Conservation (phyloP, 805 yeast species). For the Wickerhamiella spandovensis region DNA sequence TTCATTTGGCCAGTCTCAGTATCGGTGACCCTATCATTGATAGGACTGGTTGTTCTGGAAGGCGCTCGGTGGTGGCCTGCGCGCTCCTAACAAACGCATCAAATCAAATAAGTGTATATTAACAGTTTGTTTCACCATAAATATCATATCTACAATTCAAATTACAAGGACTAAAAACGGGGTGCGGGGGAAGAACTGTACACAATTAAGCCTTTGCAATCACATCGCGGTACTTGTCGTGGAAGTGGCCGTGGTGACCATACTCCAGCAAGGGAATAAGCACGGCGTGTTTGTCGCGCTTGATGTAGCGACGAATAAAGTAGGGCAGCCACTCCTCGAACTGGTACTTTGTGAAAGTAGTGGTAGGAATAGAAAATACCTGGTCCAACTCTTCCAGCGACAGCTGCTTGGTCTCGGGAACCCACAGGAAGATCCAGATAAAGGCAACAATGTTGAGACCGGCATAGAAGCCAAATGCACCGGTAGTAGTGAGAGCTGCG, state of each 20-base stretch:
- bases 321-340: constrained; percentile 14
- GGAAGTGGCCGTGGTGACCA: not conserved
- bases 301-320: not conserved
- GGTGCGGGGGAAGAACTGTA: no score
- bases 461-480: constrained; percentile 82
- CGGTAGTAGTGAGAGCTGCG: constrained; percentile 56
- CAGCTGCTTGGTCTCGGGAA: constrained; percentile 54
- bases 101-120: not conserved
- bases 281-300: not conserved
- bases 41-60: constrained; percentile 7
- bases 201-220: not conserved
- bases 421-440: constrained; percentile 38
- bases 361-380: constrained; percentile 45
- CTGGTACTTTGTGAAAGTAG: constrained; percentile 39
- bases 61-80: not conserved
- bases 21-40: constrained; percentile 7
- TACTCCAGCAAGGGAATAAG: not conserved
- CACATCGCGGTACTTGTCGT: not conserved
- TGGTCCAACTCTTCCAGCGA: constrained; percentile 67
- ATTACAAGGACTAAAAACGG: no score
- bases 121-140: not conserved
- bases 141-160: not conserved
- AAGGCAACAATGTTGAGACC: constrained; percentile 75
- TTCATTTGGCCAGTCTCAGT: constrained; percentile 10
- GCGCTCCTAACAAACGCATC: not conserved